A percentile compares a stretch with the other conserved stretches of the same genome.
Evolutionary conservation across 805 yeast species (phyloP).

Genomic region (Debaryomyces prosopidis): DNA sequence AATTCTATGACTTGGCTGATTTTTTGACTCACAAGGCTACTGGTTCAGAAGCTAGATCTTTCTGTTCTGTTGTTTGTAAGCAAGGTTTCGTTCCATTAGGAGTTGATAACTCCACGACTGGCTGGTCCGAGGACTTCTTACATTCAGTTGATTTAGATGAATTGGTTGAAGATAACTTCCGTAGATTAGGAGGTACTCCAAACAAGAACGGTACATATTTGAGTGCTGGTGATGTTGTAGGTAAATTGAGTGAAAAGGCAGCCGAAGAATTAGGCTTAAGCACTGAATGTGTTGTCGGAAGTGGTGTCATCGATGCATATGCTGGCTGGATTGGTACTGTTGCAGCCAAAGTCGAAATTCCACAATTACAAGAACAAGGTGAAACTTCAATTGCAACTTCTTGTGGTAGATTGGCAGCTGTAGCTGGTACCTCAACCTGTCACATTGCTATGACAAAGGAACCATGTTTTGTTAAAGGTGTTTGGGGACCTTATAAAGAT

Average conservation of each 20-base stretch:
- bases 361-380: constrained; percentile 45
- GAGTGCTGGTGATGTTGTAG: constrained; percentile 89
- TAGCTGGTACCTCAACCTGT: constrained; percentile 98
- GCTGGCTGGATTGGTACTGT: constrained; percentile 99
- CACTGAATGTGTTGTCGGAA: constrained; percentile 78
- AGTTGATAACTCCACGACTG: constrained; percentile 79
- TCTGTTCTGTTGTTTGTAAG: constrained; percentile 90
- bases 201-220: constrained; percentile 69
- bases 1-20: constrained; percentile 92
- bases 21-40: constrained; percentile 90
- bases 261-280: constrained; percentile 86
- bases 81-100: constrained; percentile 94
- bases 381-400: constrained; percentile 58
- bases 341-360: constrained; percentile 80
- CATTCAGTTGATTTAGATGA: constrained; percentile 70
- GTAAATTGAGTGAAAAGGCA: constrained; percentile 61
- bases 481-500: constrained; percentile 98
- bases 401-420: constrained; percentile 90
- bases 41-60: constrained; percentile 81
- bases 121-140: constrained; percentile 88
- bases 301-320: constrained; percentile 96
- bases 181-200: constrained; percentile 81
- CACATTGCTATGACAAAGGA: constrained; percentile 85
- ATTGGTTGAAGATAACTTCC: constrained; percentile 72
- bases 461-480: constrained; percentile 90